Percentiles rank a stretch among this genome's conserved stretches.
Evolutionary conservation across 2,329 filamentous ascomycete species (phyloP).

Genomic region (Trichoderma koningii): DNA sequence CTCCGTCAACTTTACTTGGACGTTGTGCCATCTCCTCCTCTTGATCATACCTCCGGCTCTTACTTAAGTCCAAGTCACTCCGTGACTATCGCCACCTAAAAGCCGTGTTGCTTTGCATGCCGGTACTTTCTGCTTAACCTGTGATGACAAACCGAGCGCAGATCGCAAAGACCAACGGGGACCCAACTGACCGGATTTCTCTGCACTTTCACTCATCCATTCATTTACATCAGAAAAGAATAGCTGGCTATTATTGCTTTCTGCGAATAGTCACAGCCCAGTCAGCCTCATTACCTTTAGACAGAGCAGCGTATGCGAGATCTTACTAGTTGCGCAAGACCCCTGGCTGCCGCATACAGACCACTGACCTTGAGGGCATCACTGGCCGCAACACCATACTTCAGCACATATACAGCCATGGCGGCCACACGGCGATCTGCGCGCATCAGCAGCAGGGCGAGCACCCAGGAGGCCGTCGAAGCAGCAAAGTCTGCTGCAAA

Average conservation of each 20-base stretch:
- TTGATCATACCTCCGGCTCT: background rate
- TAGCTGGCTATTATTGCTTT: background rate
- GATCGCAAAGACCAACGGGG: background rate
- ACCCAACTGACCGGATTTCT: background rate
- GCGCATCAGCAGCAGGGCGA: slow-evolving; percentile 40
- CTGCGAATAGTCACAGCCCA: background rate
- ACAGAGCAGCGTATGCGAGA: background rate
- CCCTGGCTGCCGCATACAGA: background rate
- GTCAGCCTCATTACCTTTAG: background rate
- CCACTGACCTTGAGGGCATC: background rate
- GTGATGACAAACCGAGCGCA: slow-evolving; percentile 12
- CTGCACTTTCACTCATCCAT: background rate
- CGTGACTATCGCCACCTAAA: background rate
- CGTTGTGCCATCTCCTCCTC: background rate
- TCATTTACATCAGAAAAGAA: background rate
- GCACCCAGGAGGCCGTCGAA: background rate
- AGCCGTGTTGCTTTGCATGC: slow-evolving; percentile 10
- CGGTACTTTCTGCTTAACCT: background rate
- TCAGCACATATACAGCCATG: slow-evolving; percentile 29
- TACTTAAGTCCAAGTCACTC: background rate
- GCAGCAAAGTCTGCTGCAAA: background rate
- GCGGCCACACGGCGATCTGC: slow-evolving; percentile 45
- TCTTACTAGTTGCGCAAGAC: background rate
- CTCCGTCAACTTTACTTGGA: background rate
- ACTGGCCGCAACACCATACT: background rate